Evolutionary conservation across 352 stramenopile species (phyloP).

Genomic region (Pythium guiyangense): DNA sequence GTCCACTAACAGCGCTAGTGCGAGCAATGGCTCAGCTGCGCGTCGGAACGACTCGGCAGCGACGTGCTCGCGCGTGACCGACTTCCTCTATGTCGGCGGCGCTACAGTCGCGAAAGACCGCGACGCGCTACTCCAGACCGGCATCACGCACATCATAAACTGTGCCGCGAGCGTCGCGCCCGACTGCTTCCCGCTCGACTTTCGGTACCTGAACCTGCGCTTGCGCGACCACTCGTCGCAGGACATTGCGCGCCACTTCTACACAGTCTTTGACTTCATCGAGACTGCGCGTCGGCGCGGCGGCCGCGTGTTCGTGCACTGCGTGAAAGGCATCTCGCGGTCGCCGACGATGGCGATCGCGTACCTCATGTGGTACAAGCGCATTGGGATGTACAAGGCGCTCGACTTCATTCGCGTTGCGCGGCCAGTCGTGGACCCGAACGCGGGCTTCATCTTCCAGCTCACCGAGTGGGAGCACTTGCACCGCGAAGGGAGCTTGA

Average conservation of each 20-base stretch:
- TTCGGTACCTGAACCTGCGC: conserved; percentile 83
- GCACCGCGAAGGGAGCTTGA: conserved; percentile 40
- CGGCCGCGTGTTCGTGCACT: conserved; percentile 84
- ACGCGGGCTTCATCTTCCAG: conserved; percentile 87
- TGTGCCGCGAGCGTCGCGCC: conserved; percentile 76
- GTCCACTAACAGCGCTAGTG: conserved; percentile 9
- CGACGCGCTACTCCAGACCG: conserved; percentile 50
- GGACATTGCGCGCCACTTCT: conserved; percentile 83
- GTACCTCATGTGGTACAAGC: conserved; percentile 88
- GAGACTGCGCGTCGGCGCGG: conserved; percentile 59
- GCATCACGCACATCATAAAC: conserved; percentile 90
- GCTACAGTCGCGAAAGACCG: conserved; percentile 73
- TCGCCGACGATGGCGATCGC: conserved; percentile 87
- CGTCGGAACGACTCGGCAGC: conserved; percentile 55
- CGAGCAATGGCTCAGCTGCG: conserved; percentile 6
- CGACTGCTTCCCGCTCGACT: conserved; percentile 70
- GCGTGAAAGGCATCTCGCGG: conserved; percentile 85
- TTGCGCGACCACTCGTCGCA: conserved; percentile 87
- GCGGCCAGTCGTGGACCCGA: conserved; percentile 76
- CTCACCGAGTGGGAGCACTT: conserved; percentile 85
- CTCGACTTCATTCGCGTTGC: conserved; percentile 75
- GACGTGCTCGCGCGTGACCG: conserved; percentile 75
- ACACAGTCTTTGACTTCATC: conserved; percentile 88
- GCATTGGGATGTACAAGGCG: conserved; percentile 75
- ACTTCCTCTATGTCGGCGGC: conserved; percentile 87